These are phyloP conservation scores for Candida sp. DNA, from an alignment of 1,139 yeast species.

Conservation along the genomic window DNA sequence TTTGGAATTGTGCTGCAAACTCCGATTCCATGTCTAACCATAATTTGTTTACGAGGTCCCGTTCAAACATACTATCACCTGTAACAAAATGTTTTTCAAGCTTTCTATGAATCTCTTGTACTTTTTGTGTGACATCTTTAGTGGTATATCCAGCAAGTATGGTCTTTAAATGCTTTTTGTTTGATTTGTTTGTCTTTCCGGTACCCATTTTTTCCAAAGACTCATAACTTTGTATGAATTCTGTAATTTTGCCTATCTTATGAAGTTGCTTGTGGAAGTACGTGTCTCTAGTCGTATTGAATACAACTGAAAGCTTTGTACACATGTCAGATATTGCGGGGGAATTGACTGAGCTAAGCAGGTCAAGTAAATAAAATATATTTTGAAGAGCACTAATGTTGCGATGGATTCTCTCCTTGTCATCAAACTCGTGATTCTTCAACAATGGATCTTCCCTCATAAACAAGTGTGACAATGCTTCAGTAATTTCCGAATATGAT, in stretches of 20 bases:
- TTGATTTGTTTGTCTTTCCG: slow-evolving; percentile 62
- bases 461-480: slow-evolving; percentile 34
- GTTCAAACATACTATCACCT: slow-evolving; percentile 38
- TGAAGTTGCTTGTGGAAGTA: slow-evolving; percentile 47
- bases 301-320: slow-evolving; percentile 44
- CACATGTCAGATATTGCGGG: slow-evolving; percentile 33
- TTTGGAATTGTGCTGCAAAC: slow-evolving; percentile 32
- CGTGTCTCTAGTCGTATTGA: slow-evolving; percentile 37
- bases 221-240: slow-evolving; percentile 65
- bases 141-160: slow-evolving; percentile 54
- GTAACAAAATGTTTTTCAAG: slow-evolving; percentile 57
- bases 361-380: slow-evolving; percentile 55
- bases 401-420: slow-evolving; percentile 55
- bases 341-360: slow-evolving; percentile 28
- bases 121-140: slow-evolving; percentile 55
- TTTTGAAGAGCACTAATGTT: slow-evolving; percentile 64
- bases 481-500: slow-evolving; percentile 38
- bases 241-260: slow-evolving; percentile 59
- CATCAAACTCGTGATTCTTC: slow-evolving; percentile 47
- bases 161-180: slow-evolving; percentile 54
- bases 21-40: slow-evolving; percentile 42
- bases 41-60: slow-evolving; percentile 41
- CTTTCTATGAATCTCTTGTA: slow-evolving; percentile 52
- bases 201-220: slow-evolving; percentile 41
- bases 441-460: slow-evolving; percentile 42